Evolutionary conservation across 305 asterid genomes (phyloP).

Genomic region (Euphrasia arctica): DNA sequence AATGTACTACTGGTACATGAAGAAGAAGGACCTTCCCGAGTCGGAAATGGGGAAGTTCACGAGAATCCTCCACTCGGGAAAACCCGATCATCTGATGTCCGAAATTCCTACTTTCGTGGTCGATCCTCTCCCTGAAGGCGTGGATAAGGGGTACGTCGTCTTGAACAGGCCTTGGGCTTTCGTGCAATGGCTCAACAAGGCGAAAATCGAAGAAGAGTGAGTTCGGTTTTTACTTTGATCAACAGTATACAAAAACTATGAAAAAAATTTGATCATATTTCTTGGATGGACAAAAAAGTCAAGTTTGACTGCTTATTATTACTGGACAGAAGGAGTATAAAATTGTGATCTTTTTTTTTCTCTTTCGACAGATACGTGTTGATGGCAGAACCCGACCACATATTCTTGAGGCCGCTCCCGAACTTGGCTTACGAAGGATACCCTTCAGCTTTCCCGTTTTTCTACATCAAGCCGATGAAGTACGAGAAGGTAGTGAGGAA

Average conservation of each 20-base stretch:
- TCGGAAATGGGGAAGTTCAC: not conserved
- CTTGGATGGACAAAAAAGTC: too few species aligned
- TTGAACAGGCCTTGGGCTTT: conserved; percentile 71
- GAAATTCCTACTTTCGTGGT: not conserved
- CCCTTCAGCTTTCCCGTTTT: conserved; percentile 49
- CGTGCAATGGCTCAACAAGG: conserved; percentile 56
- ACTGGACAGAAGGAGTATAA: too few species aligned
- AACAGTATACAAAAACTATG: too few species aligned
- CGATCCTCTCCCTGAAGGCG: not conserved
- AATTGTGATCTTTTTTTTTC: too few species aligned
- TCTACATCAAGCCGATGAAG: conserved; percentile 45
- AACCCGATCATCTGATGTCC: not conserved
- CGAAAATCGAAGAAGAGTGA: conserved; percentile 55
- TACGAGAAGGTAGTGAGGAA: conserved; percentile 39
- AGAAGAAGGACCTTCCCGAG: not conserved
- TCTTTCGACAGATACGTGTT: conserved; percentile 37
- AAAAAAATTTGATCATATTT: not conserved
- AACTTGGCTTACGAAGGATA: conserved; percentile 35
- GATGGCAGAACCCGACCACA: conserved; percentile 67
- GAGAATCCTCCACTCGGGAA: not conserved
- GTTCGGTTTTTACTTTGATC: too few species aligned
- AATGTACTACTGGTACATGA: conserved; percentile 1
- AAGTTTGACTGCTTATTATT: too few species aligned
- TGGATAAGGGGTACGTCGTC: conserved; percentile 56
- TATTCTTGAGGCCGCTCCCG: conserved; percentile 47